Evolutionary conservation across 2,329 filamentous ascomycete species (phyloP).

Genomic region (Monosporascus sp.): DNA sequence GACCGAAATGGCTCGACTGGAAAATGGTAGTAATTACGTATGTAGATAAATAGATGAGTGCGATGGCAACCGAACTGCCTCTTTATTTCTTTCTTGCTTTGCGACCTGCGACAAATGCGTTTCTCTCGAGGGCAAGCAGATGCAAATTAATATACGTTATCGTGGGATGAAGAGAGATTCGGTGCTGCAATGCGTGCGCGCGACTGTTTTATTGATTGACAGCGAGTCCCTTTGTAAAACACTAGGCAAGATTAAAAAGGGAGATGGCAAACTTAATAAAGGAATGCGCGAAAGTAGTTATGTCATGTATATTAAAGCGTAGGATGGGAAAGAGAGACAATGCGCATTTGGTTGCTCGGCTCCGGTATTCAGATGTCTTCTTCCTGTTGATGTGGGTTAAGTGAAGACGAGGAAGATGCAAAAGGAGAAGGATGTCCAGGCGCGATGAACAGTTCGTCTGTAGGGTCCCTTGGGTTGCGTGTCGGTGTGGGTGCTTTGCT

Average conservation of each 20-base stretch:
- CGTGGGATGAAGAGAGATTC: neutral
- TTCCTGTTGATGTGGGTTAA: neutral
- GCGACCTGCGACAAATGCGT: neutral
- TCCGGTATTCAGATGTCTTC: neutral
- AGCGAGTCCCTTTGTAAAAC: neutral
- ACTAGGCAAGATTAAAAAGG: neutral
- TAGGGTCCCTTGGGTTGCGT: neutral
- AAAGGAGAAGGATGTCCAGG: neutral
- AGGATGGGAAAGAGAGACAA: neutral
- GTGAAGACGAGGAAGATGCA: neutral
- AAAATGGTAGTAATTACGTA: neutral
- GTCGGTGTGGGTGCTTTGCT: neutral
- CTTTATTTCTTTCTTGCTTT: neutral
- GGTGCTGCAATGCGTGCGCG: neutral
- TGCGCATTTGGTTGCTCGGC: neutral
- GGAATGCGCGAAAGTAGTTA: slow-evolving; percentile 3
- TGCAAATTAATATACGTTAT: neutral
- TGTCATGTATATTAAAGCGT: neutral
- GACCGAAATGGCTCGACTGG: neutral
- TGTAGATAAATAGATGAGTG: neutral
- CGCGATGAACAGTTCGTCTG: neutral
- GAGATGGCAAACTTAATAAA: neutral
- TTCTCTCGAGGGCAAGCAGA: neutral
- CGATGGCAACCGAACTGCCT: neutral
- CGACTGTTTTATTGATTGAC: neutral